These are phyloP conservation scores for Diaporthe sp. DNA, from an alignment of 2,329 filamentous ascomycete species.

Conservation along the genomic window DNA sequence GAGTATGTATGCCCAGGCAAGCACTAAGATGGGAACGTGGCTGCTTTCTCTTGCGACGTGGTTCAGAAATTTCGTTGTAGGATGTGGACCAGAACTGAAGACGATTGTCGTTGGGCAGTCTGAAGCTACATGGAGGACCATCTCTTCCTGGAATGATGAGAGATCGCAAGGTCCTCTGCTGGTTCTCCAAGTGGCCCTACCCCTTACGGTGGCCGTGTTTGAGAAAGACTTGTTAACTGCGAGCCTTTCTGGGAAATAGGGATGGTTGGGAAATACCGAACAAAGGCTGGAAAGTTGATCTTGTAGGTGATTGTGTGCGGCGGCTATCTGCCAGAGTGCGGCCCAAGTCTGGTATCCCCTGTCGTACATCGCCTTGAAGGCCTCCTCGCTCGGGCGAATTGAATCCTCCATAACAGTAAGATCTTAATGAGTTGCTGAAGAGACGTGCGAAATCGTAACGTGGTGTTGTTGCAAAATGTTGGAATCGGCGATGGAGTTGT, in stretches of 20 bases:
- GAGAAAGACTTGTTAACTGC: conserved; percentile 37
- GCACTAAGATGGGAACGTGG: conserved; percentile 40
- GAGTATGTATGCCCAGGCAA: conserved; percentile 45
- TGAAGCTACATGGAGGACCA: conserved; percentile 37
- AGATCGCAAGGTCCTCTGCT: conserved; percentile 36
- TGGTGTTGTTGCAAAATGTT: conserved; percentile 1
- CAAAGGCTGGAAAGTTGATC: conserved; percentile 30
- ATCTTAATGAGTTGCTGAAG: not conserved
- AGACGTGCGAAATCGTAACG: not conserved
- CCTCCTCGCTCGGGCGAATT: conserved; percentile 40
- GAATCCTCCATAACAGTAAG: conserved; percentile 33
- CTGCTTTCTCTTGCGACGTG: conserved; percentile 31
- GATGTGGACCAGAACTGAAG: conserved; percentile 27
- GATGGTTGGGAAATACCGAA: conserved; percentile 37
- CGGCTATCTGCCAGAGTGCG: conserved; percentile 38
- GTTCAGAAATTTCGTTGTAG: conserved; percentile 33
- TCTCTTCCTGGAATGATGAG: conserved; percentile 40
- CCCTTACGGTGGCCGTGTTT: conserved; percentile 38
- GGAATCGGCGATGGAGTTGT: not conserved
- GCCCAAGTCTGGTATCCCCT: conserved; percentile 42
- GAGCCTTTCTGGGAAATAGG: conserved; percentile 39
- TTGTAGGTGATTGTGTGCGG: conserved; percentile 22
- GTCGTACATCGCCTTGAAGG: conserved; percentile 41
- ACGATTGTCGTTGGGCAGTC: conserved; percentile 31
- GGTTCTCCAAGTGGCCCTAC: conserved; percentile 38